A percentile compares a stretch with the other conserved stretches of the same genome.
Conservation (phyloP, 179 eudicot genomes). For the Kewa caespitosa region DNA sequence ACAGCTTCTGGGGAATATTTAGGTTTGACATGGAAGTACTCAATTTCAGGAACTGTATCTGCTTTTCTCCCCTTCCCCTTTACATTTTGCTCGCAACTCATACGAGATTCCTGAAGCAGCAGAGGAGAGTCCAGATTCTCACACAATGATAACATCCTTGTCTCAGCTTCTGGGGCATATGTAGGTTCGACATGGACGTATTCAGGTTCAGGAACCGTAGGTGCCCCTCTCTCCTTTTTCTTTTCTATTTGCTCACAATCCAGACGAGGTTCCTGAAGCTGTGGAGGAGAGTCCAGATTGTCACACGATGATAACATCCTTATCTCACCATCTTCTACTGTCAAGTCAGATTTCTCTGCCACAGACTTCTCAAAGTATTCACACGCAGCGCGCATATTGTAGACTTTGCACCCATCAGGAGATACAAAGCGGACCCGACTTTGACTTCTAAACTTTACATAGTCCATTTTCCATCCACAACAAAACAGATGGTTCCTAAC, state of each 20-base stretch:
- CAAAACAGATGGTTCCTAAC: constrained; percentile 48
- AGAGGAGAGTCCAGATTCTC: not conserved
- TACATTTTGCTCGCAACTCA: not conserved
- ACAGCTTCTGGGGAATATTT: constrained; percentile 56
- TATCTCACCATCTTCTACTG: constrained; percentile 5
- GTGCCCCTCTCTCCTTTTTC: not conserved
- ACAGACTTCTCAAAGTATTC: not conserved
- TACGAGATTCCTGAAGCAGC: not conserved
- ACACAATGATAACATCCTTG: not conserved
- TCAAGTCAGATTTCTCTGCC: constrained; percentile 11
- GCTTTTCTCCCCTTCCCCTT: not conserved
- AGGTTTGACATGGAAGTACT: constrained; percentile 32
- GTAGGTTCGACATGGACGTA: constrained; percentile 33
- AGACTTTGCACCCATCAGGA: constrained; percentile 43
- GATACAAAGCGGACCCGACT: constrained; percentile 42
- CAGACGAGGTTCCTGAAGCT: not conserved
- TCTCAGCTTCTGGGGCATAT: constrained; percentile 39
- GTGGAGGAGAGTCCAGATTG: not conserved
- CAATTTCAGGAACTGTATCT: not conserved
- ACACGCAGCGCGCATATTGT: constrained; percentile 35
- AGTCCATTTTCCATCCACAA: constrained; percentile 64
- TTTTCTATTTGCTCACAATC: not conserved
- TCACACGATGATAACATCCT: not conserved
- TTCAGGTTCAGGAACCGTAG: not conserved
- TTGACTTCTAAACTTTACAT: not conserved